These are phyloP conservation scores for Stylosanthes scabra DNA, from an alignment of 331 rosid species.

Conservation along the genomic window DNA sequence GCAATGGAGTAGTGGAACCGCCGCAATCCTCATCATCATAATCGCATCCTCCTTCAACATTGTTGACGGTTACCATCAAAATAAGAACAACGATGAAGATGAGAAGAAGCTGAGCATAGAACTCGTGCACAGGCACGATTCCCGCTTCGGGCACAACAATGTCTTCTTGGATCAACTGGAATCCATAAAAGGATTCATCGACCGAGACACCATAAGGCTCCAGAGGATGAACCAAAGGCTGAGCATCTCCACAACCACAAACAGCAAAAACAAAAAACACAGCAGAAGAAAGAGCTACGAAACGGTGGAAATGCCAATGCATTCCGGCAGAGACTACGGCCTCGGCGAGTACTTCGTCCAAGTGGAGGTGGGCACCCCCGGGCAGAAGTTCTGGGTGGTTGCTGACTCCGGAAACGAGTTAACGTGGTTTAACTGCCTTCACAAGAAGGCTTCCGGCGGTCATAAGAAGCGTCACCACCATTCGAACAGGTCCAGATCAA, in stretches of 20 bases:
- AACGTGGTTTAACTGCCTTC: conserved; percentile 66
- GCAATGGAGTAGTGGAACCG: conserved; percentile 24
- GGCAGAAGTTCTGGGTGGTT: conserved; percentile 53
- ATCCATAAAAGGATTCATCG: conserved; percentile 37
- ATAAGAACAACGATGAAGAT: background rate
- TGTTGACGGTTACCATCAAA: conserved; percentile 8
- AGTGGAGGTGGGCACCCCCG: conserved; percentile 67
- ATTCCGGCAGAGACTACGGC: conserved; percentile 54
- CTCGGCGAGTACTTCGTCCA: conserved; percentile 62
- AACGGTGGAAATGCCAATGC: conserved; percentile 46
- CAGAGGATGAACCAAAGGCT: conserved; percentile 10
- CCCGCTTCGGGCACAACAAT: background rate
- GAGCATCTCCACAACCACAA: background rate
- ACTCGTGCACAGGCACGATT: conserved; percentile 57
- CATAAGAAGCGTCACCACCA: background rate
- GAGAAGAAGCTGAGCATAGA: conserved; percentile 41
- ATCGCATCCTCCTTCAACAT: conserved; percentile 1
- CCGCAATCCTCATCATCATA: conserved; percentile 13
- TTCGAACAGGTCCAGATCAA: background rate
- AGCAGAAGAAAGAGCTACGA: conserved; percentile 35
- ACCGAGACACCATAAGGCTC: conserved; percentile 40
- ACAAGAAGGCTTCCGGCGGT: background rate
- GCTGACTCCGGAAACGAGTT: conserved; percentile 82
- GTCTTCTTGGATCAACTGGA: conserved; percentile 8
- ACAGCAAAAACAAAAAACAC: too few species aligned